A percentile compares a stretch with the other conserved stretches of the same genome.
These are phyloP conservation scores for Epichloe aotearoae DNA, from an alignment of 2,329 filamentous ascomycete species.

Conservation along the genomic window DNA sequence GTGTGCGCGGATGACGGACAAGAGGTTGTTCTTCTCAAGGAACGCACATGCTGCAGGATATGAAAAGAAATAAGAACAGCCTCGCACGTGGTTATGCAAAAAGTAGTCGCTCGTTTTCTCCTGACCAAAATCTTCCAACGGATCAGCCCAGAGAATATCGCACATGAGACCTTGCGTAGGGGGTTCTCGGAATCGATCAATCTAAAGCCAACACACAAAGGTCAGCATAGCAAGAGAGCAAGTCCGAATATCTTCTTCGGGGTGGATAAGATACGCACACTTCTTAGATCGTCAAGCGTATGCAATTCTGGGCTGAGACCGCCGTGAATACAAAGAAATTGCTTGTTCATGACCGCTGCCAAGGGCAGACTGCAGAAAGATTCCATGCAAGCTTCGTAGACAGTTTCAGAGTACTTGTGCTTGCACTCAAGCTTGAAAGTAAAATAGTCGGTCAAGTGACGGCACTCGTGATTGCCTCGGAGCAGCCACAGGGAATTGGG, in stretches of 20 bases:
- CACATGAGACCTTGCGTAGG: slow-evolving; percentile 98
- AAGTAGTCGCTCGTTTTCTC: slow-evolving; percentile 98
- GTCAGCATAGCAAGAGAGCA: background rate
- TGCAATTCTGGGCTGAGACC: slow-evolving; percentile 92
- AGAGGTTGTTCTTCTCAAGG: slow-evolving; percentile 95
- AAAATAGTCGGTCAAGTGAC: slow-evolving; percentile 98
- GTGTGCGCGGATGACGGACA: slow-evolving; percentile 94
- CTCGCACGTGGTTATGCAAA: slow-evolving; percentile 94
- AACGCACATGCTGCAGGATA: slow-evolving; percentile 96
- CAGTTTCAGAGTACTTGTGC: slow-evolving; percentile 93
- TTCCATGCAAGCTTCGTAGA: slow-evolving; percentile 98
- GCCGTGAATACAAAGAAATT: slow-evolving; percentile 96
- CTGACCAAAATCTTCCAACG: slow-evolving; percentile 94
- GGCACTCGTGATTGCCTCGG: slow-evolving; percentile 95
- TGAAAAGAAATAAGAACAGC: slow-evolving; percentile 98
- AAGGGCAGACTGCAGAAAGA: slow-evolving; percentile 90
- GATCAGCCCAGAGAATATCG: slow-evolving; percentile 97
- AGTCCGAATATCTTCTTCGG: background rate
- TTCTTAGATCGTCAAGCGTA: slow-evolving; percentile 86
- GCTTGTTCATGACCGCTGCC: slow-evolving; percentile 99
- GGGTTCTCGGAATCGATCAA: slow-evolving; percentile 97
- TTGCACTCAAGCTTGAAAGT: slow-evolving; percentile 99
- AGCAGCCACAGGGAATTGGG: slow-evolving; percentile 94
- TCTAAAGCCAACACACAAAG: slow-evolving; percentile 33
- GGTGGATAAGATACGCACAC: slow-evolving; percentile 37